Evolutionary conservation across 352 stramenopile species (phyloP).

Genomic region (Globisporangium emineosum): DNA sequence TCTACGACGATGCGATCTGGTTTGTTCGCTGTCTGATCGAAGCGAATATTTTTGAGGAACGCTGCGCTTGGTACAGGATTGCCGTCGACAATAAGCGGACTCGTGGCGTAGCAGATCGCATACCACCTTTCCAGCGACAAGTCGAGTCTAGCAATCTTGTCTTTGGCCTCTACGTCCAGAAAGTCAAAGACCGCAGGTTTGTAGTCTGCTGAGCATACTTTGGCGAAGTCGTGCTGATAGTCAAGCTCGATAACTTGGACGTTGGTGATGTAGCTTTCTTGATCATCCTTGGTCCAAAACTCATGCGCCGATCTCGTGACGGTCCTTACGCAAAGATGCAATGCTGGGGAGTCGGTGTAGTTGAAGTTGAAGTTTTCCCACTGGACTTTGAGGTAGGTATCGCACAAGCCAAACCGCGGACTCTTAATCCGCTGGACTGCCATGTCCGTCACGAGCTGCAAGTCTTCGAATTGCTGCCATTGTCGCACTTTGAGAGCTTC

Average conservation of each 20-base stretch:
- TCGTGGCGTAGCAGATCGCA: not conserved
- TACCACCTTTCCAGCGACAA: not conserved
- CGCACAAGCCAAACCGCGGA: slow-evolving; percentile 1
- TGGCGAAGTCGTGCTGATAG: not conserved
- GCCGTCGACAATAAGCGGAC: not conserved
- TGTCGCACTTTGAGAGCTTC: slow-evolving; percentile 1
- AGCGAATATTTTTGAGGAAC: not conserved
- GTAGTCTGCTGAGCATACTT: not conserved
- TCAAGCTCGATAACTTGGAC: not conserved
- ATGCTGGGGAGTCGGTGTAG: not conserved
- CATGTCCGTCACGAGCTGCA: not conserved
- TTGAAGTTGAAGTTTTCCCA: slow-evolving; percentile 6
- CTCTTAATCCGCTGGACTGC: not conserved
- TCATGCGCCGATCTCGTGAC: not conserved
- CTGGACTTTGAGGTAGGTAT: slow-evolving; percentile 1
- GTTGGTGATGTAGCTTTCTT: not conserved
- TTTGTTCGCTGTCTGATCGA: not conserved
- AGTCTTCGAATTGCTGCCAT: not conserved
- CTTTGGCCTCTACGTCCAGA: not conserved
- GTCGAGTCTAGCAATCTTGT: not conserved
- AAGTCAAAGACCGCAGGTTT: not conserved
- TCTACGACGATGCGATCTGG: not conserved
- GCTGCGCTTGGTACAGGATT: not conserved
- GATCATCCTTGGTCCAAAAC: not conserved
- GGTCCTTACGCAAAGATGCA: not conserved